Evolutionary conservation across 2,329 filamentous ascomycete genomes (phyloP), one percentile per base, ranked within the genome.

Genomic region (Sclerotiophoma versabilis): DNA sequence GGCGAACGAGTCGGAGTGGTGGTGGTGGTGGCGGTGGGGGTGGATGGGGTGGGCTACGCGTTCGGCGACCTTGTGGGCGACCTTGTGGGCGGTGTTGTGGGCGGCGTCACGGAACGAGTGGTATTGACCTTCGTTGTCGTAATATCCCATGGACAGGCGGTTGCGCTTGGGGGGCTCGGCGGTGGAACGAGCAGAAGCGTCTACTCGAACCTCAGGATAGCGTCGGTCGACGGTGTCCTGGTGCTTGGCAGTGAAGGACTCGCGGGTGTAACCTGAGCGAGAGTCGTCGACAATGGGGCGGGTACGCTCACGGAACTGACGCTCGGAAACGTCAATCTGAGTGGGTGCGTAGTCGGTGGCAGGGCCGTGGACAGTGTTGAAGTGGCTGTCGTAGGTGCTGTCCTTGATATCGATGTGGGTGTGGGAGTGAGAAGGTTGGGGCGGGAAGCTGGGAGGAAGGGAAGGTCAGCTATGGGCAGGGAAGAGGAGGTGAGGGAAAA

Each of bases 81-180:
- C 86, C 71, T 83, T 82, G 63, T 68, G 65, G 30, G 61, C 61
- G 70, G 84, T 86, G 71, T 83, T 81, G 78, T 87, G 83, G 65
- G 89, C 81, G 75, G 87, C 87, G 77, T 87, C 86, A 78, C 87
- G 87, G 82, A 90, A 85, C 67, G 84, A 87, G 80, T 90, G 87
- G 80, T 90, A 89, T 68, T 89, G 83, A 74, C 87, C 87, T 76
- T 90, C 86, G 80, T 89, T 85, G 85, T 90, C 87, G 87, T 90
- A 89, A 81, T 89, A 90, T 82, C 87, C 87, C 87, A 90, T 90
- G 73, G 87, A 86, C 83, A 77, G 78, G 75, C 80, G 77, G 73
- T 77, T 77, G 66, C 77, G 74, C 65, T 76, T 77, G 59, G 78
- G 75, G 64, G 76, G 70, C 71, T 84, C 82, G 71, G 81, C 77